phyloP scores from a whole-genome alignment of 2,329 filamentous ascomycete species.

The Botryotinia calthae region DNA sequence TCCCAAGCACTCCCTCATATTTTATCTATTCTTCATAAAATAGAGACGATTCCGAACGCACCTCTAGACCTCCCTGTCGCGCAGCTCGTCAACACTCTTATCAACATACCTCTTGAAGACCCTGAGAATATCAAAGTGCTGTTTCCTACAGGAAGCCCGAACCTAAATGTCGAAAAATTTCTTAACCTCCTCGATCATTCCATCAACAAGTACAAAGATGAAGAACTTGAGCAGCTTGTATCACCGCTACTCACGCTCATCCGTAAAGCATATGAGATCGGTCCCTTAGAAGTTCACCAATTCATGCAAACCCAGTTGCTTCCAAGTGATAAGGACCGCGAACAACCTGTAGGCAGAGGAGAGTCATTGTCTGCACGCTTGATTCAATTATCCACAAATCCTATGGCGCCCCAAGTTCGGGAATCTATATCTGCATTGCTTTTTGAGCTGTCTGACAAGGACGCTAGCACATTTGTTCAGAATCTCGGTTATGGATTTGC shows the following conservation, averaged over 20 bases:
- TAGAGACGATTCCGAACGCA: slow-evolving; percentile 55
- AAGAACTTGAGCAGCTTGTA: slow-evolving; percentile 69
- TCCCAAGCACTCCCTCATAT: slow-evolving; percentile 67
- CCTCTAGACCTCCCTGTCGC: slow-evolving; percentile 72
- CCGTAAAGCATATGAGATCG: slow-evolving; percentile 66
- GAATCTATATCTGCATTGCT: slow-evolving; percentile 74
- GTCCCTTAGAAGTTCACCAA: slow-evolving; percentile 59
- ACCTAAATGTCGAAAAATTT: slow-evolving; percentile 60
- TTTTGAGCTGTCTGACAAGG: slow-evolving; percentile 81
- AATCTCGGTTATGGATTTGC: slow-evolving; percentile 96
- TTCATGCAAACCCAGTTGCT: slow-evolving; percentile 67
- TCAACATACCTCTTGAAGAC: slow-evolving; percentile 70
- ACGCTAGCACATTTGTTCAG: slow-evolving; percentile 75
- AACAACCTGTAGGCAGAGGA: slow-evolving; percentile 72
- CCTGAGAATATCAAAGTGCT: slow-evolving; percentile 49
- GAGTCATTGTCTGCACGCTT: slow-evolving; percentile 72
- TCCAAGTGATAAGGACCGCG: slow-evolving; percentile 73
- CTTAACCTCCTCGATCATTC: slow-evolving; percentile 68
- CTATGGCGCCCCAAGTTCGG: slow-evolving; percentile 68
- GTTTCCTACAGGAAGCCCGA: slow-evolving; percentile 63
- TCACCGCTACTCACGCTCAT: slow-evolving; percentile 74
- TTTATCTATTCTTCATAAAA: slow-evolving; percentile 64
- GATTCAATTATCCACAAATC: slow-evolving; percentile 73
- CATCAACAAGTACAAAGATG: slow-evolving; percentile 59
- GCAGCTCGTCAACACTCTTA: slow-evolving; percentile 73